Evolutionary conservation across 2,329 filamentous ascomycete species (phyloP), one percentile per base, ranked within the genome.

Genomic region (Penicillium sclerotiorum): DNA sequence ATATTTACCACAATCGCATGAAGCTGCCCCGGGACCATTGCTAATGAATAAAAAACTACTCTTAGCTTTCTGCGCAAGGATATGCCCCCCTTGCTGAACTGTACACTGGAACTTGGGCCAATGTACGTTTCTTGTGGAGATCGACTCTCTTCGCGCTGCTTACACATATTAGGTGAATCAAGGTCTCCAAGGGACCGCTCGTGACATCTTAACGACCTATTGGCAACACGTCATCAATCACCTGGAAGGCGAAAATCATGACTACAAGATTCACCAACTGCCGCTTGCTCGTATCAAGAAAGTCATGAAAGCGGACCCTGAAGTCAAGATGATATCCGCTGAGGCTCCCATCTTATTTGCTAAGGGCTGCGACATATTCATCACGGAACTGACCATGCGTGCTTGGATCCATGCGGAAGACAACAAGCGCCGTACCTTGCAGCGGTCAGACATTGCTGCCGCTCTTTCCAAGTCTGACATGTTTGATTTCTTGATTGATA

Each of bases 401-500:
- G 94, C 94, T 39, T 99, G 94, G 94, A 99, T 99, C 57, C 94
- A 99, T 65, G 94, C 94, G 13, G 94, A 99, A 69, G 94, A 99
- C 74, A 99, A 99, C 77, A 99, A 99, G 79, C 85, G 94, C 23
- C 86, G 94, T 36, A 99, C 94, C 1, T 79, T 99, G 33, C 94
- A 99, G 73, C 85, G 94, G 43, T 96, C 90, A 49, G 94, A 99
- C 67, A 99, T 99, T 69, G 94, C 94, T 18, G 95, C 91, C 9
- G 94, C 94, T 12, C 80, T 99, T 20, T 89, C 90, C 52, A 99
- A 99, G 75, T 96, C 91, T 18, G 94, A 99, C 76, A 99, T 99
- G 94, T 99, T 99, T 72, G 94, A 99, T 76, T 99, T 99, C 75
- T 80, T 99, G 52, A 99, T 99, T 69, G 94, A 99, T 68, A 99